Evolutionary conservation across 2,329 filamentous ascomycete genomes (phyloP), one percentile per base, ranked within the genome.

Genomic region (Scedosporium aurantiacum): DNA sequence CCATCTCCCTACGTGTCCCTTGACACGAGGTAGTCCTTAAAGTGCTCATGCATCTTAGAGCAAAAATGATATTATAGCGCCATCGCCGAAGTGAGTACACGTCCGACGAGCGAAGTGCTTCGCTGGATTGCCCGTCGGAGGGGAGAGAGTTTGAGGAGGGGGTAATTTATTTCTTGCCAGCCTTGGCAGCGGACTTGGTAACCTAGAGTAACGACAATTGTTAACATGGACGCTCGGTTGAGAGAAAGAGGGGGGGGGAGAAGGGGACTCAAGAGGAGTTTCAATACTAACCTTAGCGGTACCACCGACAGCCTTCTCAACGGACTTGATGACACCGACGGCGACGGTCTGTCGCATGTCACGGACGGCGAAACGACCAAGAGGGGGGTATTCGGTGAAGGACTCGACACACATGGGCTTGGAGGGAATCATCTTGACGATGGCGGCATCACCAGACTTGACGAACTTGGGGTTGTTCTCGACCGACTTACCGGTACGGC

Each of bases 381-480:
- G 91, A 79, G 94, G 94, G 75, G 94, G 93, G 86, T 97, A 99
- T 77, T 97, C 91, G 74, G 92, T 97, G 91, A 97, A 99, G 73
- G 94, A 84, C 91, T 99, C 94, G 80, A 99, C 94, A 81, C 94
- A 99, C 94, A 99, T 99, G 78, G 94, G 94, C 92, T 99, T 99
- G 84, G 93, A 97, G 78, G 94, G 94, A 85, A 97, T 77, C 94
- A 99, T 97, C 91, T 97, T 97, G 84, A 99, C 94, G 83, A 99
- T 99, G 80, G 93, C 93, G 71, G 94, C 93, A 80, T 99, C 94
- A 89, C 94, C 94, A 75, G 93, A 97, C 91, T 99, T 99, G 90
- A 99, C 92, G 88, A 97, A 97, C 89, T 99, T 99, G 82, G 94
- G 94, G 75, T 75, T 77, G 78, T 83, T 76, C 82, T 99, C 94